Evolutionary conservation across 2,329 filamentous ascomycete species (phyloP), one percentile per base, ranked within the genome.

Genomic region (Pseudopyrenochaeta lycopersici): DNA sequence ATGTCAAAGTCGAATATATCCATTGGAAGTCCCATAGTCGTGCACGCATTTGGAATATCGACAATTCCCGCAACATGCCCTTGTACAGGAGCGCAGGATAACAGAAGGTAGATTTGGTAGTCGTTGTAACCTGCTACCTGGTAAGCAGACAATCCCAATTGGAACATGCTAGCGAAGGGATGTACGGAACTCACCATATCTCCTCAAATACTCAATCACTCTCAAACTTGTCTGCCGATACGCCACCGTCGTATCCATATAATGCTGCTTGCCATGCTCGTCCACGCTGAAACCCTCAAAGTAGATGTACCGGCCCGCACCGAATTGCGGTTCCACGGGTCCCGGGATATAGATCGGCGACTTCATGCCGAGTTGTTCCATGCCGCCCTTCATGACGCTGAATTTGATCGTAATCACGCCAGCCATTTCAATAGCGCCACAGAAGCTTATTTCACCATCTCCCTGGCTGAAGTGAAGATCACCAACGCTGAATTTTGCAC

Each of bases 1-100:
- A 97, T 94, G 72, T 97, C 92, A 76, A 97, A 96, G 70, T 95
- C 91, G 67, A 97, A 97, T 47, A 97, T 96, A 77, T 97, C 93
- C 82, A 96, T 91, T 1, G 93, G 93, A 48, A 97, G 72, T 0
- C 92, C 92, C 54, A 97, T 80, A 0, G 93, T 97, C 3, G 92
- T 96, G 71, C 93, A 97, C 0, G 90, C 91, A 71, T 97, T 96
- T 0, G 92, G 92, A 43, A 96, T 79, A 74, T 96, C 92, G 7
- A 96, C 92, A 51, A 97, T 90, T 0, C 93, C 92, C 1, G 92
- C 93, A 46, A 97, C 85, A 70, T 96, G 91, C 0, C 93, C 93
- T 74, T 96, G 90, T 4, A 97, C 84, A 0, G 93, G 92, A 0
- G 92, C 92, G 72, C 91, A 95, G 14, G 90, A 93, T 41, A 97